phyloP scores from a whole-genome alignment of 495 filamentous ascomycete genomes.

The Aspergillus mulundensis region DNA sequence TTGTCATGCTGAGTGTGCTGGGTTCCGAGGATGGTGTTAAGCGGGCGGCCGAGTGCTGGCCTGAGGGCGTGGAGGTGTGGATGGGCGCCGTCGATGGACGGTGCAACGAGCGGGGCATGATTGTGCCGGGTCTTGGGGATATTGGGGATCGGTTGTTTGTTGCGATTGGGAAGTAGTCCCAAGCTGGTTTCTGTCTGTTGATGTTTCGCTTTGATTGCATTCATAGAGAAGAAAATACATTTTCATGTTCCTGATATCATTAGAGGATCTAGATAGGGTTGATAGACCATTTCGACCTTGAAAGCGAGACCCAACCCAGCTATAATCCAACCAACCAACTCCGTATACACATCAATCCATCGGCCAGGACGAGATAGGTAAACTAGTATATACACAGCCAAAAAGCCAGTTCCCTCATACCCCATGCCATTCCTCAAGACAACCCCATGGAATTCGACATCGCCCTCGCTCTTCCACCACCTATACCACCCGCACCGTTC shows the following conservation, averaged over 20 bases:
- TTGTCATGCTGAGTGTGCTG: slow-evolving; percentile 75
- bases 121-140: slow-evolving; percentile 86
- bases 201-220: neutral
- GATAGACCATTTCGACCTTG: too few species aligned
- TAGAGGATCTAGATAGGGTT: too few species aligned
- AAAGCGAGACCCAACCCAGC: too few species aligned
- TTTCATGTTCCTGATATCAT: neutral
- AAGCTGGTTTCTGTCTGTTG: neutral
- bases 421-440: neutral
- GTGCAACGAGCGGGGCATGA: slow-evolving; percentile 76
- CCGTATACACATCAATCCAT: too few species aligned
- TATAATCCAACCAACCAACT: too few species aligned
- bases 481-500: neutral
- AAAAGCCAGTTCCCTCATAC: too few species aligned
- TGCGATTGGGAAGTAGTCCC: slow-evolving; percentile 77
- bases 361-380: too few species aligned
- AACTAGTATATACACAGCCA: too few species aligned
- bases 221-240: neutral
- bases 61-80: slow-evolving; percentile 73
- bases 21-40: slow-evolving; percentile 62
- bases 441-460: neutral
- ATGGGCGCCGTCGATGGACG: slow-evolving; percentile 72
- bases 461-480: neutral
- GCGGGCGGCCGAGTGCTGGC: slow-evolving; percentile 68
- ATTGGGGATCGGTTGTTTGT: slow-evolving; percentile 90